These are phyloP conservation scores for Rhodocollybia butyracea DNA, from an alignment of 768 basidiomycete genomes.

Conservation along the genomic window DNA sequence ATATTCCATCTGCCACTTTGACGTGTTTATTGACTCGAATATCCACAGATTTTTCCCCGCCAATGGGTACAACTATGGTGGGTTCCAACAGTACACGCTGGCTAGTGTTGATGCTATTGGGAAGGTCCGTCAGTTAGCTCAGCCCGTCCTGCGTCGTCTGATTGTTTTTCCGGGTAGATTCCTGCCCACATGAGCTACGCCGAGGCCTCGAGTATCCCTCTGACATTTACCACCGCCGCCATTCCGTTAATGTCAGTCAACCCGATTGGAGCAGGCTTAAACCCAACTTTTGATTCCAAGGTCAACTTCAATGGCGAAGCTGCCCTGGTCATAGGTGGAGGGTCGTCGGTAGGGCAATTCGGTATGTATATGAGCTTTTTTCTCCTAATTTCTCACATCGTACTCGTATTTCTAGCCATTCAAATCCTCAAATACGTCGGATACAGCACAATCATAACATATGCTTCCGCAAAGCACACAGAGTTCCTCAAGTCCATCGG, in stretches of 20 bases:
- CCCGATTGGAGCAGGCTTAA: conserved; percentile 38
- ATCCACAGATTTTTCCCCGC: conserved; percentile 36
- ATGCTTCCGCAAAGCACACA: conserved; percentile 28
- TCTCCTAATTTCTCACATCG: background rate
- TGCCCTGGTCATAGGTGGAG: conserved; percentile 46
- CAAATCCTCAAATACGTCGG: conserved; percentile 2
- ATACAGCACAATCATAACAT: conserved; percentile 29
- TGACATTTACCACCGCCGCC: conserved; percentile 47
- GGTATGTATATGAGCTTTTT: conserved; percentile 26
- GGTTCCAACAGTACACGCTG: conserved; percentile 45
- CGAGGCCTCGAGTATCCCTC: conserved; percentile 44
- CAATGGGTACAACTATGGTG: conserved; percentile 30
- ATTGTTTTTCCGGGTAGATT: conserved; percentile 27
- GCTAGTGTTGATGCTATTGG: conserved; percentile 36
- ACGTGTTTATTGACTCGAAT: background rate
- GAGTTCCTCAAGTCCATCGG: conserved; percentile 32
- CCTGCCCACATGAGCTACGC: conserved; percentile 45
- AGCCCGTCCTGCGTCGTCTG: conserved; percentile 9
- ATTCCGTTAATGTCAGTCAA: conserved; percentile 41
- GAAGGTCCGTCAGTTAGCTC: conserved; percentile 27
- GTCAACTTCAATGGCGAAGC: conserved; percentile 41
- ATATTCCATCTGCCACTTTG: conserved; percentile 8
- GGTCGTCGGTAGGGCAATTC: conserved; percentile 47
- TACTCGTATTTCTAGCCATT: background rate
- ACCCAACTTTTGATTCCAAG: conserved; percentile 32